Percentiles rank a stretch among this genome's conserved stretches.
phyloP scores from a whole-genome alignment of 257 asterid genomes.

The Cynanchum wilfordii region DNA sequence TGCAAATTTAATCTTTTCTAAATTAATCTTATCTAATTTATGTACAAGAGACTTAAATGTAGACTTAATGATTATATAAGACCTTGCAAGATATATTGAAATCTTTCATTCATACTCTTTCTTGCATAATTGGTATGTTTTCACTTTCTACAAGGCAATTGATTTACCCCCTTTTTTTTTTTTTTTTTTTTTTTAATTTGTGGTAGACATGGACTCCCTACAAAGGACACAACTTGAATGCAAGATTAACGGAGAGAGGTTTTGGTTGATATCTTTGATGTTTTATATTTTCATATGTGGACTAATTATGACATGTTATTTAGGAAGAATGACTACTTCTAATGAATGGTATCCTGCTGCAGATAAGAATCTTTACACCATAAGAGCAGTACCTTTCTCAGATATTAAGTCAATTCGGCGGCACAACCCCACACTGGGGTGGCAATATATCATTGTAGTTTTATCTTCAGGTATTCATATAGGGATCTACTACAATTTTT shows the following conservation, averaged over 20 bases:
- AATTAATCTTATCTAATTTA: neutral
- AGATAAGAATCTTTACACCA: conserved; percentile 84
- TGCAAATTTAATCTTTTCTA: neutral
- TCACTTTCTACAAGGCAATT: neutral
- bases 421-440: conserved; percentile 84
- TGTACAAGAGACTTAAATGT: neutral
- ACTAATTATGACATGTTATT: neutral
- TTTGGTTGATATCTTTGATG: conserved; percentile 10
- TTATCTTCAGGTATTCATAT: conserved; percentile 65
- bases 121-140: neutral
- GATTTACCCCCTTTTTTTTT: conserved; percentile 3
- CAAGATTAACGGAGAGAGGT: conserved; percentile 90
- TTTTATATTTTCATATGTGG: neutral
- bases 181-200: conserved; percentile 5
- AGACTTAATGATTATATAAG: neutral
- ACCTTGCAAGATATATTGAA: neutral
- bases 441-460: conserved; percentile 92
- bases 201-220: conserved; percentile 95
- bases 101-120: neutral
- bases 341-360: conserved; percentile 33
- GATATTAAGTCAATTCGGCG: conserved; percentile 82
- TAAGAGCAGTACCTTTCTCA: conserved; percentile 83
- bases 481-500: neutral
- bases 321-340: conserved; percentile 12
- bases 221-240: conserved; percentile 81